Evolutionary conservation across 1,139 yeast species (phyloP), one percentile per base, ranked within the genome.

Genomic region (Magnusiomyces suaveolens): DNA sequence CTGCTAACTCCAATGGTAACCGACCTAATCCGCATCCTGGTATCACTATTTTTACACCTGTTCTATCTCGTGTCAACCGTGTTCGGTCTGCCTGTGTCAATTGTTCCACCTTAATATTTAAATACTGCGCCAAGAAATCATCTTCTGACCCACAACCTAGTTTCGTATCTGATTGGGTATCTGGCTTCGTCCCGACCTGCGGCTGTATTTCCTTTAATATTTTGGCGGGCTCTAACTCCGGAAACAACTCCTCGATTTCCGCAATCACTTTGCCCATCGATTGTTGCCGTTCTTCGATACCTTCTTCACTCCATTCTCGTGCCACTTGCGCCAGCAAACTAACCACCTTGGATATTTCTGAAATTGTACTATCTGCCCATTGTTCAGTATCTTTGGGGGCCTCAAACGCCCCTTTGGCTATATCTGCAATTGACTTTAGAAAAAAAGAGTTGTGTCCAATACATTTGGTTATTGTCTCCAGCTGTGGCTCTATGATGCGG

Each of bases 21-120:
- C 96, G 68, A 0, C 94, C 96, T 21, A 87, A 72, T 0, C 96
- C 96, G 58, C 88, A 82, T 0, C 96, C 96, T 0, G 96, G 96
- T 1, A 83, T 82, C 38, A 88, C 71, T 0, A 87, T 74, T 48
- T 75, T 73, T 1, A 78, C 62, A 16, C 71, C 53, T 14, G 23
- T 12, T 36, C 50, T 47, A 20, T 47, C 25, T 33, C 50, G 23
- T 2, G 43, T 33, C 20, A 44, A 23, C 14, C 18, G 47, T n/a
- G 16, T 24, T 8, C 23, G 69, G 74, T 43, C 86, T 54, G 12
- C 32, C 25, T 65, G 0, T 14, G 36, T 23, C 16, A 29, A 20
- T 20, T 18, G 20, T 18, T 12, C 14, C 6, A 16, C 16, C 20
- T 25, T 12, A n/a, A 14, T 24, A 24, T 44, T 25, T 23, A 44